phyloP scores from a whole-genome alignment of 345 rosid species.

The Isatis tinctoria region DNA sequence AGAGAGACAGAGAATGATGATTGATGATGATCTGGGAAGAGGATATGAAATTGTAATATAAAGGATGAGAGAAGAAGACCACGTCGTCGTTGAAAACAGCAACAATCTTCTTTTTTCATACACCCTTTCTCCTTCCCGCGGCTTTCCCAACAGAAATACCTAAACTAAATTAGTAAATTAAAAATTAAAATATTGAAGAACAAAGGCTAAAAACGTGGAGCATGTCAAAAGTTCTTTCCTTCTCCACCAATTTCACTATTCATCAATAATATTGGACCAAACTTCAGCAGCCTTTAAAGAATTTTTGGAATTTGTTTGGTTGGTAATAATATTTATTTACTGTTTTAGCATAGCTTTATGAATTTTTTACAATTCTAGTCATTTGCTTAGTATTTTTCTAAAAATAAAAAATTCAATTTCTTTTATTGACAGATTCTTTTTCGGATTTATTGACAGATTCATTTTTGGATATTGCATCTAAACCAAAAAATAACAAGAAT shows the following conservation, averaged over 20 bases:
- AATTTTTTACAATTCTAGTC: neutral
- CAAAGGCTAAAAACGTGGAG: conserved; percentile 2
- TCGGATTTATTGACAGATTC: no score
- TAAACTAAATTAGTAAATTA: conserved; percentile 3
- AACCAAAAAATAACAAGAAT: no score
- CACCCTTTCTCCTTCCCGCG: conserved; percentile 31
- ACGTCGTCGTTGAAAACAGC: conserved; percentile 22
- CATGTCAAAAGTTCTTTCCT: neutral
- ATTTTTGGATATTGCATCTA: no score
- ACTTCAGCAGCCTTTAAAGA: neutral
- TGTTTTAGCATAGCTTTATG: neutral
- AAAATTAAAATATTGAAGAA: neutral
- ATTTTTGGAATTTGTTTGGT: neutral
- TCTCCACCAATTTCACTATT: neutral
- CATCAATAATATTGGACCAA: neutral
- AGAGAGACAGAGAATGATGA: neutral
- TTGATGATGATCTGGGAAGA: conserved; percentile 9
- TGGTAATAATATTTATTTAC: neutral
- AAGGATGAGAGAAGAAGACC: conserved; percentile 11
- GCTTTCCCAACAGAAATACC: conserved; percentile 27
- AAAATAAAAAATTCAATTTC: no score
- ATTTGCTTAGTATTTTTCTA: neutral
- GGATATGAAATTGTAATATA: conserved; percentile 14
- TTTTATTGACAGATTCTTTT: no score
- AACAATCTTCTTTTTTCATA: conserved; percentile 5